Evolutionary conservation across 345 rosid genomes (phyloP).

Genomic region (Bruguiera sexangula): DNA sequence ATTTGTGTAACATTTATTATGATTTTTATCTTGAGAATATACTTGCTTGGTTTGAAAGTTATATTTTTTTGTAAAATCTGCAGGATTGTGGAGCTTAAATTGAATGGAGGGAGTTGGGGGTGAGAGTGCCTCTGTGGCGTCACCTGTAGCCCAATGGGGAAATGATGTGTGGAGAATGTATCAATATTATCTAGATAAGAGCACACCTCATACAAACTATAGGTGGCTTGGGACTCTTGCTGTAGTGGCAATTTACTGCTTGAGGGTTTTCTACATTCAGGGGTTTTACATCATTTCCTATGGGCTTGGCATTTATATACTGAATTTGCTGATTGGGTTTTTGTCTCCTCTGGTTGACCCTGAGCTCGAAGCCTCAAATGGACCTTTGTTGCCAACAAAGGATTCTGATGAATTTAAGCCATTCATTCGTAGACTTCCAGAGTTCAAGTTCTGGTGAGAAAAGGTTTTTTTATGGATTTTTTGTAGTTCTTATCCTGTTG

Average conservation of each 20-base stretch:
- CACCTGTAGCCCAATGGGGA: conserved; percentile 65
- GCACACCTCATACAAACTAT: conserved; percentile 69
- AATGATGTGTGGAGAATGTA: conserved; percentile 75
- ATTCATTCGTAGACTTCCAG: conserved; percentile 88
- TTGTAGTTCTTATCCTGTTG: not conserved
- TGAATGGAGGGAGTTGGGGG: conserved; percentile 80
- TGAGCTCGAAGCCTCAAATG: conserved; percentile 66
- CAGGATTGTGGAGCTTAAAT: conserved; percentile 30
- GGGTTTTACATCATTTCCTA: conserved; percentile 87
- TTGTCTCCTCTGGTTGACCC: conserved; percentile 94
- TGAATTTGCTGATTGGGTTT: conserved; percentile 89
- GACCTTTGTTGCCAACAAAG: conserved; percentile 83
- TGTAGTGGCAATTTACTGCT: conserved; percentile 45
- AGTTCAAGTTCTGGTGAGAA: conserved; percentile 92
- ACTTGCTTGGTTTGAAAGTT: conserved; percentile 10
- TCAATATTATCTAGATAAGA: conserved; percentile 87
- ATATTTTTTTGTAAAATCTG: conserved; percentile 16
- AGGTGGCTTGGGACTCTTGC: conserved; percentile 84
- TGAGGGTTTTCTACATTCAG: conserved; percentile 68
- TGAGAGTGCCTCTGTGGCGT: conserved; percentile 45
- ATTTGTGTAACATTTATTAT: not conserved
- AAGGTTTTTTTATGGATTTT: not conserved
- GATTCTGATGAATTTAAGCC: conserved; percentile 98
- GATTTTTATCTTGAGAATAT: not conserved
- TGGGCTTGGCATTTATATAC: conserved; percentile 85